Evolutionary conservation across 2,329 filamentous ascomycete genomes (phyloP).

Genomic region (Esteya vermicola): DNA sequence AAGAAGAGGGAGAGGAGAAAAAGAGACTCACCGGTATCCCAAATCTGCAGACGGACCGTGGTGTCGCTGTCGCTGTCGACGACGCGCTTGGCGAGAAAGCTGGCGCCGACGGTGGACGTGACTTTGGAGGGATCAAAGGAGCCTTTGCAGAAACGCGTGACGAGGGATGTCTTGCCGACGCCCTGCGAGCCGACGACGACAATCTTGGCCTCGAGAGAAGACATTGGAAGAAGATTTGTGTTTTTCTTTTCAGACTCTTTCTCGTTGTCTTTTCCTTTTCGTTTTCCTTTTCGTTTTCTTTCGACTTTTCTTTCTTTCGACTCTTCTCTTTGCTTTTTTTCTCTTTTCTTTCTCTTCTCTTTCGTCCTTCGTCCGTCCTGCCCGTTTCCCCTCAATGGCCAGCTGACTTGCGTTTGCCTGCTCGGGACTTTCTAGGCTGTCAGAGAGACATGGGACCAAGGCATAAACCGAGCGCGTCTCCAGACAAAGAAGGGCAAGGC

Average conservation of each 20-base stretch:
- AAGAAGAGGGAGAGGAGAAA: background rate
- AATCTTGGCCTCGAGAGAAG: conserved; percentile 67
- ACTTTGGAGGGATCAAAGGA: conserved; percentile 50
- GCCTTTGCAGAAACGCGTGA: conserved; percentile 63
- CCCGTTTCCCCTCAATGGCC: too few species aligned
- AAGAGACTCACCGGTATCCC: conserved; percentile 58
- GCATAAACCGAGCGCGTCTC: too few species aligned
- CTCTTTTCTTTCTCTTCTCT: background rate
- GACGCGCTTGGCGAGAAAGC: conserved; percentile 66
- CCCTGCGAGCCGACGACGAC: conserved; percentile 68
- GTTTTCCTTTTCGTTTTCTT: background rate
- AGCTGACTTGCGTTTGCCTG: too few species aligned
- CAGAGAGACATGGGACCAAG: too few species aligned
- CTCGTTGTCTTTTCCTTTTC: background rate
- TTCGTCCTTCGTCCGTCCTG: too few species aligned
- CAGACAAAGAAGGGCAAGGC: too few species aligned
- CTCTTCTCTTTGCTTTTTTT: background rate
- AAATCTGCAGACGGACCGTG: conserved; percentile 82
- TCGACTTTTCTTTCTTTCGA: background rate
- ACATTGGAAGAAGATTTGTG: conserved; percentile 17
- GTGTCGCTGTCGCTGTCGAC: conserved; percentile 76
- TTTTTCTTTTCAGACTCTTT: background rate
- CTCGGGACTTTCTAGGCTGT: too few species aligned
- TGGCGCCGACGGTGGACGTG: conserved; percentile 64
- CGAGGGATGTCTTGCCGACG: conserved; percentile 66